Base-by-base conservation (phyloP, 495 filamentous ascomycete species). In the Penicillium antarcticum region DNA sequence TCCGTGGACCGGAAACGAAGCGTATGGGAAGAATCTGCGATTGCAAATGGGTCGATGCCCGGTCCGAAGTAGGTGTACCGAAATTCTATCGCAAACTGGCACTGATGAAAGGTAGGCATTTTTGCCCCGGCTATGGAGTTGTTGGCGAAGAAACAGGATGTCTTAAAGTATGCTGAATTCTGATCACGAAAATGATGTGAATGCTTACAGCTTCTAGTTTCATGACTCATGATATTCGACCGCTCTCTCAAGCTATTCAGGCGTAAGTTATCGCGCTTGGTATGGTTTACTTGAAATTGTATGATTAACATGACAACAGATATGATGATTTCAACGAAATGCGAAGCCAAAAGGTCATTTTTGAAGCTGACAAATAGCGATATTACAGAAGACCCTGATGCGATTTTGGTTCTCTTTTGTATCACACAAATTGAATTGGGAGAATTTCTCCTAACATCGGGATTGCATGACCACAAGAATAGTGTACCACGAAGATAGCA, bases 41-140 rank as follows among this genome's bases (percentile, higher is more conserved):
- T 61, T 96, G 12, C 88, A 96, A 62, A 95, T 96, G 85, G 92
- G 92, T 35, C 77, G 92, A 41, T 97, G 92, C 63, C 92, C 92
- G 2, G 92, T 97, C 35, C 61, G 69, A 1, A 72, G 69, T 65
- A 63, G 33, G 57, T 38, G 0, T 1, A 5, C 11, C 5, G 12
- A 12, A 5, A 19, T 13, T 12, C 10, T 5, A 12, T 2, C 13
- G 18, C 8, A 2, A 2, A 14, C 5, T 37, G 6, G 24, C 23
- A 18, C 49, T 63, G 13, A 63, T n/a, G 0, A 24, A 1, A n/a
- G 16, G 1, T 42, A 66, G 63, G 63, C 33, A 68, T 62, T 9
- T 68, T 70, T 60, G 71, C 76, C 4, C 78, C 88, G 31, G 87
- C 91, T 1, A 69, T 95, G 52, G 75, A 82, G 17, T 71, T 88